Percentiles rank a stretch among this genome's conserved stretches.
These are phyloP conservation scores for Talaromyces albobiverticillius DNA, from an alignment of 2,329 filamentous ascomycete species.

Conservation along the genomic window DNA sequence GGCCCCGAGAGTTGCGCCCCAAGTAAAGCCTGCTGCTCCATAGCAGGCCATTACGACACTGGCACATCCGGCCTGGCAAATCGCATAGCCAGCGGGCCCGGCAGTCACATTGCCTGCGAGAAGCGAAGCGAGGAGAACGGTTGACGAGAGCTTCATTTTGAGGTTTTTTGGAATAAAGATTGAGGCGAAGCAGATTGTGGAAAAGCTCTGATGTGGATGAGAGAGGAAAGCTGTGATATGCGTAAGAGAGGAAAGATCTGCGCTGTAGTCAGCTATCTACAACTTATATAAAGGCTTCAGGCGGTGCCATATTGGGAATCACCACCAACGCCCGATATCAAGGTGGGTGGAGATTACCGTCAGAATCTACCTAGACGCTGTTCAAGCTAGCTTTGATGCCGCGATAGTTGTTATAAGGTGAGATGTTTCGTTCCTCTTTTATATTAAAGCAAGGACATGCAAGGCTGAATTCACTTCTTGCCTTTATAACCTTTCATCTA, in stretches of 20 bases:
- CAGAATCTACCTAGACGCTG: neutral
- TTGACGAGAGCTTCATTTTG: neutral
- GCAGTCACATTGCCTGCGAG: conserved; percentile 1
- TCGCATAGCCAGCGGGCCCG: conserved; percentile 34
- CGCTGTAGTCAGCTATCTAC: too few species aligned
- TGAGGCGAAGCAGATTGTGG: too few species aligned
- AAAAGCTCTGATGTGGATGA: too few species aligned
- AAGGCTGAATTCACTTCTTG: neutral
- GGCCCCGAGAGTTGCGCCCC: conserved; percentile 37
- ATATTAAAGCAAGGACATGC: neutral
- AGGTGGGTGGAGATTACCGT: too few species aligned
- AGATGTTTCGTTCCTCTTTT: neutral
- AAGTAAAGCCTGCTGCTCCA: conserved; percentile 42
- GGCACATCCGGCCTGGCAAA: conserved; percentile 50
- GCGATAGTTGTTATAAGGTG: neutral
- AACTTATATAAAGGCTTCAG: too few species aligned
- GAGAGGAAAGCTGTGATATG: too few species aligned
- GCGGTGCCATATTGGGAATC: too few species aligned
- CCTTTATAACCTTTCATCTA: neutral
- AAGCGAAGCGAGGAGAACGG: neutral
- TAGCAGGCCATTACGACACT: conserved; percentile 48
- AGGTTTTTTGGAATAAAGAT: neutral
- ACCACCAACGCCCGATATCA: too few species aligned
- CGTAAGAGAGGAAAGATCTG: too few species aligned
- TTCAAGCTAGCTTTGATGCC: neutral